Percentiles rank a stretch among this genome's conserved stretches.
These are phyloP conservation scores for Oropetium thomaeum DNA, from an alignment of 176 grass and related monocot species.

Conservation along the genomic window DNA sequence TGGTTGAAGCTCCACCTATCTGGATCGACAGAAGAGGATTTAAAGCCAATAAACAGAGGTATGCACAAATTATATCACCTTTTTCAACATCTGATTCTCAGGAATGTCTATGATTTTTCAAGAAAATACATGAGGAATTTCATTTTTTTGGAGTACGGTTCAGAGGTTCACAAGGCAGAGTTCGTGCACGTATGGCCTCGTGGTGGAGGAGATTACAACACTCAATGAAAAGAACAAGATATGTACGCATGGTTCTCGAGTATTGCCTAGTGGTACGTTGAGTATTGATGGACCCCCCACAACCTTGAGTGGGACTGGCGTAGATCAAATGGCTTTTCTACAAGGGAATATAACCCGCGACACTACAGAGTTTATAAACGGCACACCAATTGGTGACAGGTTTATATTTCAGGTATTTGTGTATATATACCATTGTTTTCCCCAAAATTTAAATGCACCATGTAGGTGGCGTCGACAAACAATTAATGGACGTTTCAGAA, in stretches of 20 bases:
- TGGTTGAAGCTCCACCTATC: conserved; percentile 81
- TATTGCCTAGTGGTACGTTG: conserved; percentile 66
- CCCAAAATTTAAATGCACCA: not conserved
- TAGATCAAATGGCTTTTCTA: conserved; percentile 67
- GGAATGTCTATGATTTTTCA: no score
- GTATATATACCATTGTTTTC: not conserved
- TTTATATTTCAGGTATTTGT: conserved; percentile 78
- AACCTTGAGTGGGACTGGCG: conserved; percentile 85
- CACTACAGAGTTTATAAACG: conserved; percentile 80
- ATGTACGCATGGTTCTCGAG: conserved; percentile 84
- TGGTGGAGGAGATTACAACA: conserved; percentile 80
- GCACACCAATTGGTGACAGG: conserved; percentile 71
- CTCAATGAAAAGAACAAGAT: conserved; percentile 75
- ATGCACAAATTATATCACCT: not conserved
- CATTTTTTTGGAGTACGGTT: conserved; percentile 7
- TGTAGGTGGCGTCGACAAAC: not conserved
- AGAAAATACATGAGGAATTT: conserved; percentile 24
- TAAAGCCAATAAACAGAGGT: conserved; percentile 99
- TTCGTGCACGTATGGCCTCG: conserved; percentile 85
- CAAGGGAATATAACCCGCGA: conserved; percentile 86
- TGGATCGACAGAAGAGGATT: conserved; percentile 85
- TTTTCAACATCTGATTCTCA: no score
- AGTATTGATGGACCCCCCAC: conserved; percentile 94
- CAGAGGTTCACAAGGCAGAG: conserved; percentile 87
- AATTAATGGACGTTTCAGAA: no score